These are phyloP conservation scores for Metarhizium humberi DNA, from an alignment of 2,329 filamentous ascomycete genomes.

Conservation along the genomic window DNA sequence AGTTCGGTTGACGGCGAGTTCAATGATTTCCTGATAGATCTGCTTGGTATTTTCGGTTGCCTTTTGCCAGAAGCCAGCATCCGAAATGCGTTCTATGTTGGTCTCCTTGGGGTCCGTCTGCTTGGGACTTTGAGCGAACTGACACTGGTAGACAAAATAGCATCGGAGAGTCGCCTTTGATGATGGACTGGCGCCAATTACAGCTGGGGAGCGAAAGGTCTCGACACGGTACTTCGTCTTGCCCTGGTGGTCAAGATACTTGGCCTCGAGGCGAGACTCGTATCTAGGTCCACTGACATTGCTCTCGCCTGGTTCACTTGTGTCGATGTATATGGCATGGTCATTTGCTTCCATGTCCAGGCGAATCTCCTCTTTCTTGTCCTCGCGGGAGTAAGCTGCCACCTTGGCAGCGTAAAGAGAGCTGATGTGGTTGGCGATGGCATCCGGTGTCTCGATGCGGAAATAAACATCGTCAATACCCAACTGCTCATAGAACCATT, in stretches of 20 bases:
- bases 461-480: slow-evolving; percentile 99
- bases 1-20: slow-evolving; percentile 71
- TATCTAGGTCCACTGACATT: slow-evolving; percentile 75
- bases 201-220: slow-evolving; percentile 87
- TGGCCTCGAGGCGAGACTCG: slow-evolving; percentile 86
- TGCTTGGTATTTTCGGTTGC: slow-evolving; percentile 91
- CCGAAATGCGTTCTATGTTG: slow-evolving; percentile 81
- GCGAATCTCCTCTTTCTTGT: slow-evolving; percentile 89
- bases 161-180: slow-evolving; percentile 81
- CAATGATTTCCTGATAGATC: slow-evolving; percentile 91
- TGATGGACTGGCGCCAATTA: slow-evolving; percentile 56
- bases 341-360: slow-evolving; percentile 91
- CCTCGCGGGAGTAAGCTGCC: slow-evolving; percentile 83
- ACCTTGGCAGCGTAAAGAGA: slow-evolving; percentile 96
- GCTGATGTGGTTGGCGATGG: slow-evolving; percentile 88
- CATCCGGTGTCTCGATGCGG: slow-evolving; percentile 75
- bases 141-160: slow-evolving; percentile 98
- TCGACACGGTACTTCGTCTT: slow-evolving; percentile 81
- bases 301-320: slow-evolving; percentile 78
- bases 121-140: slow-evolving; percentile 67
- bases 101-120: slow-evolving; percentile 72
- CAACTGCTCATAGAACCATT: slow-evolving; percentile 96
- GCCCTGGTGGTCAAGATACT: slow-evolving; percentile 80
- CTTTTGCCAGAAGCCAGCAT: slow-evolving; percentile 91
- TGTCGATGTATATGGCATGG: slow-evolving; percentile 98